Base-by-base conservation (phyloP, 345 rosid genomes). In the Gossypioides kirkii region DNA sequence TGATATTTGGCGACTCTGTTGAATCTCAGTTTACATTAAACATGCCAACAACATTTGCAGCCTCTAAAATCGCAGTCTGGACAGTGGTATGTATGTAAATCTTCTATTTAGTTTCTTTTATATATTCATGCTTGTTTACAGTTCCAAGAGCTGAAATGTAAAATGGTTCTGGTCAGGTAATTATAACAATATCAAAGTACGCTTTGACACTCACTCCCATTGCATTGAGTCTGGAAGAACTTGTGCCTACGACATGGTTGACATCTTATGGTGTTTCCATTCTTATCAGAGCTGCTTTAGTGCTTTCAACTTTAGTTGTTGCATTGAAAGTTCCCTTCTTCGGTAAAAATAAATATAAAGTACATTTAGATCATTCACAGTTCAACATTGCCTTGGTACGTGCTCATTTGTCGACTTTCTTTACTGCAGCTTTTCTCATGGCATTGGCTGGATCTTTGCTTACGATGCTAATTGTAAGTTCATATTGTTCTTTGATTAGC, bases 1-100 rank as follows among this genome's bases (percentile, higher is more conserved):
- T 84, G 58, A 86, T 94, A 87, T 94, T 91, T 67, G 94, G 96
- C 1, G 90, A 90, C 64, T 68, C 91, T 0, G 55, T 86, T 61
- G 62, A 87, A 77, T 90, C 98, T 38, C 97, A 92, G 32, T 92
- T 82, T 75, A 89, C 98, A 56, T 79, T 94, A 43, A 94, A 88
- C 90, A 88, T 92, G 97, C 97, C 97, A 26, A 80, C 74, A 69
- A 78, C 87, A 32, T 82, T 86, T 10, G 18, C 69, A 22, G 36
- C 47, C 41, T 53, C 61, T 12, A 13, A 46, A 55, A 55, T 55
- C 9, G 28, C 54, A 45, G 10, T 17, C 22, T 9, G 53, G 93
- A 86, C 90, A 3, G 18, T 32, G 38, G 38, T 32, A 32, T 5
- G 38, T 32, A 5, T 5, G 38, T 32, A 32, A 32, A 32, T 32